Evolutionary conservation across 345 rosid genomes (phyloP).

Genomic region (Mallotus nudiflorus): DNA sequence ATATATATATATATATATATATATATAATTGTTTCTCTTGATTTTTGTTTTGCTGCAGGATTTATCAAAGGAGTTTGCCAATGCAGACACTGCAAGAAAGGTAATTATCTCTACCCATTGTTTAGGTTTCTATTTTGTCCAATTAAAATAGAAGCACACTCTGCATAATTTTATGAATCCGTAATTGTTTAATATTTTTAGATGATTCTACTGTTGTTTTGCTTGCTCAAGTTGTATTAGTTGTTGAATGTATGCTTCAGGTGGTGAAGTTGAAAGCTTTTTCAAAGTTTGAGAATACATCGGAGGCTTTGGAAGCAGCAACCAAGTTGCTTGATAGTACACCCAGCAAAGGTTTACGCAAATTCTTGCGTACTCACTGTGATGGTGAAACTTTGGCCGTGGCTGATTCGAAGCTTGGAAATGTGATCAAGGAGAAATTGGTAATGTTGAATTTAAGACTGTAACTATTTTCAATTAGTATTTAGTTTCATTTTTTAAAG

Average conservation of each 20-base stretch:
- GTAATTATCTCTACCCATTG: conserved; percentile 27
- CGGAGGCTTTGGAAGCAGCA: conserved; percentile 82
- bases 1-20: no score
- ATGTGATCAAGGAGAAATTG: conserved; percentile 83
- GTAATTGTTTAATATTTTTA: no score
- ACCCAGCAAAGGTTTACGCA: conserved; percentile 72
- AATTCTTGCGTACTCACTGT: conserved; percentile 71
- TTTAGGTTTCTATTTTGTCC: neutral
- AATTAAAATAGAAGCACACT: no score
- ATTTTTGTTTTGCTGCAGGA: conserved; percentile 42
- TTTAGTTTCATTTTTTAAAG: conserved; percentile 6
- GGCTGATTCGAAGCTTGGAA: conserved; percentile 96
- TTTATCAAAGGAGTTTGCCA: conserved; percentile 56
- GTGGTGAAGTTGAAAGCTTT: conserved; percentile 81
- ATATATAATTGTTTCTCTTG: neutral
- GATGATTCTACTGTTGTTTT: no score
- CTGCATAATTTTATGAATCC: no score
- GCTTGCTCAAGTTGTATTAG: no score
- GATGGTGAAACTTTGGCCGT: conserved; percentile 68
- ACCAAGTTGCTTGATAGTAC: conserved; percentile 69
- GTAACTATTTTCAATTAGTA: neutral
- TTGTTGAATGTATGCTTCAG: conserved; percentile 22
- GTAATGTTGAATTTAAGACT: conserved; percentile 31
- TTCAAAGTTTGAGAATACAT: conserved; percentile 82
- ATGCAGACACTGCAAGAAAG: conserved; percentile 60